Percentiles rank a stretch among this genome's conserved stretches.
Conservation (phyloP, 2,329 filamentous ascomycete species). For the Fusarium pseudoanthophilum region DNA sequence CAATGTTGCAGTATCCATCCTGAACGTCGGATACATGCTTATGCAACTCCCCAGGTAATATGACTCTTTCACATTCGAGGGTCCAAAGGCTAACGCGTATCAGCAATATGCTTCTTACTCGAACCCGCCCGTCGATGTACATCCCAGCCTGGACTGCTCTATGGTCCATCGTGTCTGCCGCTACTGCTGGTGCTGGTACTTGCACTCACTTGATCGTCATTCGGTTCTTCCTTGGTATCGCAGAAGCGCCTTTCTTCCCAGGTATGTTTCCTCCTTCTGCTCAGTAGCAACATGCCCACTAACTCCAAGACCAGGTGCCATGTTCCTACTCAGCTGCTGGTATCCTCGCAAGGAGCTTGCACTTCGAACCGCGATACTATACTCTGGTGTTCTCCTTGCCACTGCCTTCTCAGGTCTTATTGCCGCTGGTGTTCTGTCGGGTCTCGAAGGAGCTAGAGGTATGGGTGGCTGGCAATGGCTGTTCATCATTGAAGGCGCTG, state of each 20-base stretch:
- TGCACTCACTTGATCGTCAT: constrained; percentile 21
- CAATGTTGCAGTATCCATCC: constrained; percentile 41
- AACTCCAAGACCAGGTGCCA: neutral
- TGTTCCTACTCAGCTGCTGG: constrained; percentile 26
- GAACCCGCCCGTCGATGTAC: constrained; percentile 32
- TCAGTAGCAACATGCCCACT: neutral
- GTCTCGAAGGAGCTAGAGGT: constrained; percentile 38
- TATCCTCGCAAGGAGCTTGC: constrained; percentile 44
- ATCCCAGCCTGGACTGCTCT: constrained; percentile 30
- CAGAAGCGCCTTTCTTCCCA: constrained; percentile 40
- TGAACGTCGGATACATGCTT: constrained; percentile 40
- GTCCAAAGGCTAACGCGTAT: accelerated
- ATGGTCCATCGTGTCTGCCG: constrained; percentile 39
- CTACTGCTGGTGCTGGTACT: constrained; percentile 27
- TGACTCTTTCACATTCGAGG: accelerated
- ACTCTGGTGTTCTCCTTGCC: constrained; percentile 40
- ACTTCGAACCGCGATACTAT: constrained; percentile 39
- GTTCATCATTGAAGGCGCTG: constrained; percentile 51
- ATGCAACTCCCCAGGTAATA: constrained; percentile 10
- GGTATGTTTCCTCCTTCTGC: neutral
- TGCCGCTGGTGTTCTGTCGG: constrained; percentile 38
- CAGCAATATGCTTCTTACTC: constrained; percentile 29
- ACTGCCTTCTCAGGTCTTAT: constrained; percentile 40
- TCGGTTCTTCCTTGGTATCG: constrained; percentile 39
- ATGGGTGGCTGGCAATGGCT: constrained; percentile 55